A percentile compares a stretch with the other conserved stretches of the same genome.
Conservation (phyloP, 352 stramenopile species). For the Plasmopara viticola region DNA sequence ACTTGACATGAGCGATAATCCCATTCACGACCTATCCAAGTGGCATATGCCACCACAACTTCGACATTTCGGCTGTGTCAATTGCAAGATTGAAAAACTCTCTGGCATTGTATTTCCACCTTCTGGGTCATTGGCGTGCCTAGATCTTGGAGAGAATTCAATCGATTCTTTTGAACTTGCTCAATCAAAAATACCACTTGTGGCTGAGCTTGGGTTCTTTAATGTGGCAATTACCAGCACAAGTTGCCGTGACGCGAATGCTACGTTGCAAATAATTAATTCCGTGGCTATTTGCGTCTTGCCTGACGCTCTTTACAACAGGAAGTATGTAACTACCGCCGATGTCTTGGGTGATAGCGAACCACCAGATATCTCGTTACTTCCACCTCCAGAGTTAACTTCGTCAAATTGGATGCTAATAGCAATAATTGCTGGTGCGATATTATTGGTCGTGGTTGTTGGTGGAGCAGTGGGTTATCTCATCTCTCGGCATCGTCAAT, state of each 20-base stretch:
- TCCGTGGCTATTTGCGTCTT: conserved; percentile 27
- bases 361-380: neutral
- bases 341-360: neutral
- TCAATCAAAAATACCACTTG: conserved; percentile 15
- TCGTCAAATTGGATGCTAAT: conserved; percentile 33
- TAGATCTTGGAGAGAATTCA: conserved; percentile 26
- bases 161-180: conserved; percentile 23
- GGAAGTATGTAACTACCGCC: conserved; percentile 21
- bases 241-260: conserved; percentile 23
- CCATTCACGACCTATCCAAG: conserved; percentile 21
- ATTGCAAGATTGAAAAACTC: conserved; percentile 24
- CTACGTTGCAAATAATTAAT: conserved; percentile 15
- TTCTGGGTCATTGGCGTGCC: conserved; percentile 14
- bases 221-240: conserved; percentile 19
- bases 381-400: conserved; percentile 1
- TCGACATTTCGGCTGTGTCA: conserved; percentile 20
- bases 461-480: conserved; percentile 23
- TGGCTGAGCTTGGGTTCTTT: conserved; percentile 11
- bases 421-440: conserved; percentile 31
- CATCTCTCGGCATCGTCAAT: conserved; percentile 20
- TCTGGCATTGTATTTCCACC: conserved; percentile 27
- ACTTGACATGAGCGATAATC: conserved; percentile 32
- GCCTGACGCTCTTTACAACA: conserved; percentile 26
- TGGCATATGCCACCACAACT: conserved; percentile 33
- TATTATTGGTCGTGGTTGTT: conserved; percentile 20